Base-by-base conservation (phyloP, 129 eudicot species). In the Deinandra increscens region DNA sequence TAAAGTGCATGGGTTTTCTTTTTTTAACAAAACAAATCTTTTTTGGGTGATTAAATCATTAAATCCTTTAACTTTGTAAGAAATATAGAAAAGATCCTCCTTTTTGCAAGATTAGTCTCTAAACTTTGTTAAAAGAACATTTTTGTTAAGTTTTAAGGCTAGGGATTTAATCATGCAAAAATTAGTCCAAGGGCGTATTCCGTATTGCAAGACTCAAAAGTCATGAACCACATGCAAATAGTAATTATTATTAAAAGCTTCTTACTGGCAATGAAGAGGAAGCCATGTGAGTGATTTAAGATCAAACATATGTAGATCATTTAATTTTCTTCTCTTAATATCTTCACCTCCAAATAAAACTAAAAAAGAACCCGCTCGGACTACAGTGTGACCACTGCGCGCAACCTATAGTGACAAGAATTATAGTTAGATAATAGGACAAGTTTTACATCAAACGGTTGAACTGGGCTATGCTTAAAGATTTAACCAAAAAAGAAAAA, bases 181-280 rank as follows among this genome's bases (percentile, higher is more conserved):
- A 9, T 23, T 22, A 20, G 34, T 54, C 34, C 33, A 54, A 54
- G 60, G 60, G 15, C 33, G 20, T 50, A 50, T 50, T 49, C 18
- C 64, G 12, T 31, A 58, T 29, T 6, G 34, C 45, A 60, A 60
- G 66, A 60, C 6, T 33, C 23, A 9, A 60, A 60, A 60, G 44
- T 18, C n/a, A 17, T 34, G 39, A 11, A 60, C 23, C 7, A n/a
- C 15, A 20, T 34, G 7, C n/a, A 36, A 64, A 36, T 36, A 36
- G 44, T 34, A 60, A n/a, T 4, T 36, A 22, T 39, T 15, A 49
- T 58, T 49, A 10, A 51, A 45, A 61, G 73, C n/a, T 49, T 73
- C 99, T 83, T 78, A 93, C 99, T 91, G 84, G 95, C 95, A 89
- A 72, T 85, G 95, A 76, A 93, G 99, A 71, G 99, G 99, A 72